phyloP scores from a whole-genome alignment of 2,329 filamentous ascomycete species.

The Diaporthe citrichinensis region DNA sequence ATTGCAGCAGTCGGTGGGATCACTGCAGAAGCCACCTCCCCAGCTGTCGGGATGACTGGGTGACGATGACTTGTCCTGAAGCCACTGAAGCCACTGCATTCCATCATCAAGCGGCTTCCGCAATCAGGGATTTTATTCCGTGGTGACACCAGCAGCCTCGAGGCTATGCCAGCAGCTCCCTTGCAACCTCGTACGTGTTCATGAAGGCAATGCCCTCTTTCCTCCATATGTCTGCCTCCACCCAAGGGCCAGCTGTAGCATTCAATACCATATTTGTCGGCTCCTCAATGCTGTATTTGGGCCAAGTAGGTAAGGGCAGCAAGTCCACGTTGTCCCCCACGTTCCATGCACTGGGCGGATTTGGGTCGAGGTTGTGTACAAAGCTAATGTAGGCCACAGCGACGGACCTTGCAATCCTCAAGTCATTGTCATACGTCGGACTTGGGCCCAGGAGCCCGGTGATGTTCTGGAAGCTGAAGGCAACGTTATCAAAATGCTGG shows the following conservation, averaged over 20 bases:
- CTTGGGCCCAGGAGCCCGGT: conserved; percentile 61
- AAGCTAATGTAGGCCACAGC: conserved; percentile 61
- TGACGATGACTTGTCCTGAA: neutral
- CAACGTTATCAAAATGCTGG: conserved; percentile 64
- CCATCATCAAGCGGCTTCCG: neutral
- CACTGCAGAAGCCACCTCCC: conserved; percentile 23
- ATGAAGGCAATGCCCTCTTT: conserved; percentile 61
- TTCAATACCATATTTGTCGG: conserved; percentile 63
- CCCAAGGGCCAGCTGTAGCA: conserved; percentile 54
- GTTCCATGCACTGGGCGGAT: conserved; percentile 45
- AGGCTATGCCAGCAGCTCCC: conserved; percentile 51
- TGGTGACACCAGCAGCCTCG: neutral
- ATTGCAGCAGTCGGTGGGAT: neutral
- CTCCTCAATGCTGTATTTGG: conserved; percentile 52
- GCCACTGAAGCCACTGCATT: conserved; percentile 12
- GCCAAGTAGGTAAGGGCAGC: conserved; percentile 56
- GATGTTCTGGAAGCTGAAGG: conserved; percentile 66
- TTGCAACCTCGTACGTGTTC: conserved; percentile 54
- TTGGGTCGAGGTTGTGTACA: conserved; percentile 59
- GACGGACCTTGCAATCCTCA: conserved; percentile 52
- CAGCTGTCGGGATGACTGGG: conserved; percentile 1
- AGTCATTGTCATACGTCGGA: conserved; percentile 57
- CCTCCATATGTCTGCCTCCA: conserved; percentile 63
- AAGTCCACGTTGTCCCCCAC: conserved; percentile 44
- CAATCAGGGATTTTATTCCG: neutral